Evolutionary conservation across 768 basidiomycete species (phyloP).

Genomic region (Phanerodontia chrysosporium): DNA sequence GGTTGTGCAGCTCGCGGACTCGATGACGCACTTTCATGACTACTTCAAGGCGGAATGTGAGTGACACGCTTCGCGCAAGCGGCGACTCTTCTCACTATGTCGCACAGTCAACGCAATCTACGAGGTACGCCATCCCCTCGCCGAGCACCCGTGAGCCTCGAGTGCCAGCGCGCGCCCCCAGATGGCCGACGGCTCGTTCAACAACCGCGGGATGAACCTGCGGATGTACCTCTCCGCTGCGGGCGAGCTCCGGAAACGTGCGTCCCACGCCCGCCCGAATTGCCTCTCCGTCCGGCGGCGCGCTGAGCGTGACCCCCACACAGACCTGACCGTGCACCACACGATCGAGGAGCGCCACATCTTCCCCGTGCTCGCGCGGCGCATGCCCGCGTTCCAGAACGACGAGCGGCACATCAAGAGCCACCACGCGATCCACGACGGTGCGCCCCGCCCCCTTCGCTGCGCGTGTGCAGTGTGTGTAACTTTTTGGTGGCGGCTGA

Average conservation of each 20-base stretch:
- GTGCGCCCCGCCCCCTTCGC: slow-evolving; percentile 24
- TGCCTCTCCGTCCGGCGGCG: background rate
- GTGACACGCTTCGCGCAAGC: slow-evolving; percentile 11
- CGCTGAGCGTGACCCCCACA: background rate
- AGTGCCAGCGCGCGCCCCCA: slow-evolving; percentile 17
- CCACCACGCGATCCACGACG: slow-evolving; percentile 52
- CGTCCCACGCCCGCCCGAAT: background rate
- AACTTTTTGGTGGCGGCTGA: too few species aligned
- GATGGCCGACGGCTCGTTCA: slow-evolving; percentile 53
- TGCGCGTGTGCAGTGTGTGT: too few species aligned
- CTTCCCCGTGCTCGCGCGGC: slow-evolving; percentile 47
- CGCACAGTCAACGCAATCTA: slow-evolving; percentile 31
- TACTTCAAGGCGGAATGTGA: slow-evolving; percentile 47
- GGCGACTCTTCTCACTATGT: background rate
- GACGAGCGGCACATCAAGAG: slow-evolving; percentile 44
- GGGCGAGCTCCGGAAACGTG: slow-evolving; percentile 38
- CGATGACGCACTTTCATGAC: slow-evolving; percentile 23
- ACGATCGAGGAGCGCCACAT: slow-evolving; percentile 49
- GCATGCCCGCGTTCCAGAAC: slow-evolving; percentile 44
- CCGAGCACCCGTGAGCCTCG: too few species aligned
- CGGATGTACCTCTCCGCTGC: slow-evolving; percentile 38
- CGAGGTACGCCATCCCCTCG: slow-evolving; percentile 37
- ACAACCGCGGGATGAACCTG: slow-evolving; percentile 39
- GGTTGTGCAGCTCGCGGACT: slow-evolving; percentile 4
- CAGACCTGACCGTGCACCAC: slow-evolving; percentile 54